Evolutionary conservation across 768 basidiomycete genomes (phyloP), one percentile per base, ranked within the genome.

Genomic region (Russula olivacea): DNA sequence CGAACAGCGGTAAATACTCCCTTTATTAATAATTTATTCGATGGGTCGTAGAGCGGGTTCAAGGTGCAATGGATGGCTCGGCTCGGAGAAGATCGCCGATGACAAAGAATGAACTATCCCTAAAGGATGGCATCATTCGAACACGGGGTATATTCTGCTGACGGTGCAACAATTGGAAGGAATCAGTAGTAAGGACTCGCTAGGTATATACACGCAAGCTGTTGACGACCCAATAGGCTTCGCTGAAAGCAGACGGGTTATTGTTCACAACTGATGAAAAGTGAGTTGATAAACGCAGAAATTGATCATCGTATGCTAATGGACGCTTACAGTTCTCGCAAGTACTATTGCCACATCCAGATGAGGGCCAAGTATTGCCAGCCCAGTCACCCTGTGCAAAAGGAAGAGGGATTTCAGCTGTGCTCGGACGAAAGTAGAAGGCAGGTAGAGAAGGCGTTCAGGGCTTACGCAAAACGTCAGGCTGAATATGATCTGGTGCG

Each of bases 181-280:
- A 28, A 28, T 28, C n/a, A 28, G 28, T 28, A 36, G 4, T 17
- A 28, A 36, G 34, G 5, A 1, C 6, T 36, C 45, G 41, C 19
- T 14, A 25, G 5, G 73, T 76, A 68, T 87, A 90, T 17, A 88
- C 76, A 30, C 78, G 77, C 38, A 89, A 71, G 17, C 80, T 78
- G 67, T 83, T 81, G 71, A 91, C 78, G 64, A 83, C 83, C 86
- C 87, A 91, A 72, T 85, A 89, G 2, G 88, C 85, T 17, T 86
- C 76, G 12, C 63, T 45, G 72, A 89, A 89, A 14, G 77, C 79
- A 6, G 69, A 61, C 0, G 89, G 87, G 67, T 84, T 79, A 62
- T 82, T 79, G 70, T 83, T 72, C 34, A 89, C 87, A 66, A 78
- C 84, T 86, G 56, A 50, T 10, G 25, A 21, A 43, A 11, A 40